Evolutionary conservation across 495 filamentous ascomycete species (phyloP).

Genomic region (Talaromyces liani): DNA sequence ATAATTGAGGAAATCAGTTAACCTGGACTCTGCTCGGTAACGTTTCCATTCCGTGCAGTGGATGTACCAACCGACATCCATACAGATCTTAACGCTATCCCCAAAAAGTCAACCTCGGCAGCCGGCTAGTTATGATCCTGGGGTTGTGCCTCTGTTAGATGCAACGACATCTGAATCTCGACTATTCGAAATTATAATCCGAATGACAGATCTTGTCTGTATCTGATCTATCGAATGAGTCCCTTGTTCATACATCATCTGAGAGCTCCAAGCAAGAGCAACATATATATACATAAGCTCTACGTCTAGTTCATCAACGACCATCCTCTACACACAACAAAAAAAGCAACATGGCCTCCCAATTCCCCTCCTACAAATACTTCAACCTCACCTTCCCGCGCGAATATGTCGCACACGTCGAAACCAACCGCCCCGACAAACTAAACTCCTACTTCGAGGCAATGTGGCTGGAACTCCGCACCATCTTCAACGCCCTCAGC

Average conservation of each 20-base stretch:
- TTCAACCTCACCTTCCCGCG: slow-evolving; percentile 70
- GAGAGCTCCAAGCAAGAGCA: not conserved
- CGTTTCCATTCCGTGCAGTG: not conserved
- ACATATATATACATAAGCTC: not conserved
- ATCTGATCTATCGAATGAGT: not conserved
- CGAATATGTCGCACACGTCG: slow-evolving; percentile 77
- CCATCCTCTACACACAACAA: not conserved
- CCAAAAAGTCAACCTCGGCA: slow-evolving; percentile 1
- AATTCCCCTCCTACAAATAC: slow-evolving; percentile 45
- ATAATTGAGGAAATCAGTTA: not conserved
- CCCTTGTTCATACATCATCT: not conserved
- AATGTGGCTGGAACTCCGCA: slow-evolving; percentile 82
- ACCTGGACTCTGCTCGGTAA: not conserved
- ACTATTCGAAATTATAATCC: not conserved
- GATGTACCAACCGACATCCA: not conserved
- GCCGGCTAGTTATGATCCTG: not conserved
- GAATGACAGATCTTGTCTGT: not conserved
- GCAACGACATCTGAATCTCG: not conserved
- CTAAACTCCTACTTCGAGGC: slow-evolving; percentile 82
- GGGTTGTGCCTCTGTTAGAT: not conserved
- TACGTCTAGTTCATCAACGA: not conserved
- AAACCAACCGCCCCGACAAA: slow-evolving; percentile 86
- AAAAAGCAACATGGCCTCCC: not conserved
- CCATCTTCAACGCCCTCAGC: slow-evolving; percentile 69
- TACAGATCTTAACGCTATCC: not conserved